Evolutionary conservation across 768 basidiomycete genomes (phyloP).

Genomic region (Mycena polygramma): DNA sequence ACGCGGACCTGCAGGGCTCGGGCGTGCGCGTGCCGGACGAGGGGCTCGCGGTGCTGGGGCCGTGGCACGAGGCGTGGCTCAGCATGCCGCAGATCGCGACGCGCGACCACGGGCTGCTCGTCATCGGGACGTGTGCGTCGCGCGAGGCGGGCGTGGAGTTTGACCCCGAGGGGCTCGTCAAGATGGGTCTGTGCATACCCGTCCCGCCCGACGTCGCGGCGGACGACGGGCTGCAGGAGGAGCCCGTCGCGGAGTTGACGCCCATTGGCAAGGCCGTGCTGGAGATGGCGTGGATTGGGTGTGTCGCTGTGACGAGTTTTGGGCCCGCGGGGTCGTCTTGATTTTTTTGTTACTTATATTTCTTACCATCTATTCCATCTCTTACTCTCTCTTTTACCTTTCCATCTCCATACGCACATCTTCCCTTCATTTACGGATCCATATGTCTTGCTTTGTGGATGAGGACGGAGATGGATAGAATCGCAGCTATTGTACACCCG

Average conservation of each 20-base stretch:
- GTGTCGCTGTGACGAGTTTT: constrained; percentile 66
- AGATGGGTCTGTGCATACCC: constrained; percentile 74
- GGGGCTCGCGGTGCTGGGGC: constrained; percentile 76
- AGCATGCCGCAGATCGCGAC: constrained; percentile 56
- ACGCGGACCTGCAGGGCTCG: constrained; percentile 78
- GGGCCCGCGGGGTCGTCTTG: constrained; percentile 41
- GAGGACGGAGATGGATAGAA: constrained; percentile 32
- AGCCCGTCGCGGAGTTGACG: constrained; percentile 60
- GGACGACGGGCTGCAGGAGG: constrained; percentile 56
- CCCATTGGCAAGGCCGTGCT: constrained; percentile 67
- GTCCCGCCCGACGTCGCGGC: constrained; percentile 43
- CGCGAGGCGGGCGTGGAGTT: constrained; percentile 82
- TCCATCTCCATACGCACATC: constrained; percentile 23
- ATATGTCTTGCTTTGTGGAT: constrained; percentile 28
- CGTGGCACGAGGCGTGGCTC: constrained; percentile 65
- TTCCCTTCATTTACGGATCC: constrained; percentile 22
- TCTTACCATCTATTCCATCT: neutral
- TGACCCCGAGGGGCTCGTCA: constrained; percentile 80
- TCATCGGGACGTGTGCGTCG: constrained; percentile 73
- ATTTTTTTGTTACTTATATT: constrained; percentile 12
- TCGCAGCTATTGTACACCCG: constrained; percentile 25
- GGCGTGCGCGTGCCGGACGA: constrained; percentile 81
- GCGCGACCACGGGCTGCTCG: constrained; percentile 53
- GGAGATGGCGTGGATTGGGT: constrained; percentile 70
- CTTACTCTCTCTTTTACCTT: neutral